These are phyloP conservation scores for Xylariaceae sp. DNA, from an alignment of 2,329 filamentous ascomycete species.

Conservation along the genomic window DNA sequence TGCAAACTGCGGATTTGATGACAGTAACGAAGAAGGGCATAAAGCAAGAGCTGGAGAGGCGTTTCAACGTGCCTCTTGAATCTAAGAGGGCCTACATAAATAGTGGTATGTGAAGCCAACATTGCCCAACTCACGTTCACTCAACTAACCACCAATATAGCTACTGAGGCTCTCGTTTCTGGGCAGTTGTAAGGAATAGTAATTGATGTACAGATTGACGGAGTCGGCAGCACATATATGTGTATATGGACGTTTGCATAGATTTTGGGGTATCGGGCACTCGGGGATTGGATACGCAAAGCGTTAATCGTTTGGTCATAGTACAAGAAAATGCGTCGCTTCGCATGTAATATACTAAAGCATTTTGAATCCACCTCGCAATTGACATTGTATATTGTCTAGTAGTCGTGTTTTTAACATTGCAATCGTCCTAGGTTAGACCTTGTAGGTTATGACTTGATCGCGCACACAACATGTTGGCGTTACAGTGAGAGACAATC, in stretches of 20 bases:
- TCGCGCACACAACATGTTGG: too few relatives aligned
- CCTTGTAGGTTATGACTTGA: too few relatives aligned
- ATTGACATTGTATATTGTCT: too few relatives aligned
- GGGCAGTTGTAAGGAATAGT: constrained; percentile 60
- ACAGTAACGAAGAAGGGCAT: constrained; percentile 98
- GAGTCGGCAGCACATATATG: not conserved
- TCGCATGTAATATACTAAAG: not conserved
- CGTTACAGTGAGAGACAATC: too few relatives aligned
- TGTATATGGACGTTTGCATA: not conserved
- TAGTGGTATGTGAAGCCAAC: constrained; percentile 63
- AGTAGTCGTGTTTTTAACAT: too few relatives aligned
- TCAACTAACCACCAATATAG: constrained; percentile 40
- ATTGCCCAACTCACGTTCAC: not conserved
- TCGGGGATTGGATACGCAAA: constrained; percentile 20
- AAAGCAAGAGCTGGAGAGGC: constrained; percentile 86
- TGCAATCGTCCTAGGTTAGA: too few relatives aligned
- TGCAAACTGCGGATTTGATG: constrained; percentile 92
- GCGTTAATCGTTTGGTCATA: not conserved
- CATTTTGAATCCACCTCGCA: too few relatives aligned
- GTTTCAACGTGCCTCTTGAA: constrained; percentile 85
- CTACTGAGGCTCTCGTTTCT: constrained; percentile 76
- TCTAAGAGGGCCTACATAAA: constrained; percentile 90
- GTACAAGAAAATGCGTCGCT: not conserved
- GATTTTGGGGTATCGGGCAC: not conserved
- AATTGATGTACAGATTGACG: not conserved